Evolutionary conservation across 805 yeast species (phyloP).

Genomic region (Hermanozyma aechmeae): DNA sequence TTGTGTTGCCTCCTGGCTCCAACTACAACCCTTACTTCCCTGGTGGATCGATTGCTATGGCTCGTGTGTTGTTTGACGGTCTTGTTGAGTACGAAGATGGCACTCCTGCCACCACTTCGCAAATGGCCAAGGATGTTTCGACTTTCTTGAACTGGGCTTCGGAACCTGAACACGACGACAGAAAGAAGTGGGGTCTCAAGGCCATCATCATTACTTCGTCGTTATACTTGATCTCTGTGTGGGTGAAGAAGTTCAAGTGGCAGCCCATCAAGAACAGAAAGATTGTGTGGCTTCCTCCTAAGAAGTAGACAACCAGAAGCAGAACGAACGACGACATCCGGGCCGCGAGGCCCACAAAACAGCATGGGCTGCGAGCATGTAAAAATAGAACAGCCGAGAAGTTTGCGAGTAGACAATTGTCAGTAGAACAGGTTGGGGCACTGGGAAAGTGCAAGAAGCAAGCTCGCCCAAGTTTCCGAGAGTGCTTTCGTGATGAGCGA

Average conservation of each 20-base stretch:
- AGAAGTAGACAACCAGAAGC: too few relatives aligned
- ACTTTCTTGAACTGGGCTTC: slow-evolving; percentile 97
- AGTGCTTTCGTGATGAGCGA: too few relatives aligned
- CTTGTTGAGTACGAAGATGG: slow-evolving; percentile 98
- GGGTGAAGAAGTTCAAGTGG: slow-evolving; percentile 99
- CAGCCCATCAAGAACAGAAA: slow-evolving; percentile 90
- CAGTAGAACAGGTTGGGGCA: too few relatives aligned
- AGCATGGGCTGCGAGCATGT: too few relatives aligned
- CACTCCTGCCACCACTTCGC: slow-evolving; percentile 96
- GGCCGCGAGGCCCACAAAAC: too few relatives aligned
- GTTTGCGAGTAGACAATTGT: too few relatives aligned
- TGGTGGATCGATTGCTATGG: slow-evolving; percentile 99
- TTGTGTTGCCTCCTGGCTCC: slow-evolving; percentile 80
- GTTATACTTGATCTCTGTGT: slow-evolving; percentile 71
- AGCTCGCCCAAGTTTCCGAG: too few relatives aligned
- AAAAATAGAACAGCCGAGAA: too few relatives aligned
- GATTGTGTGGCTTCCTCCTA: slow-evolving; percentile 88
- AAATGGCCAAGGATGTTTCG: slow-evolving; percentile 98
- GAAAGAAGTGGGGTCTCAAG: slow-evolving; percentile 94
- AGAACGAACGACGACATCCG: too few relatives aligned
- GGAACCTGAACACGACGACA: slow-evolving; percentile 97
- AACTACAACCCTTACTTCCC: slow-evolving; percentile 99
- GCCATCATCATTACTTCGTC: slow-evolving; percentile 74
- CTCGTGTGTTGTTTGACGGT: slow-evolving; percentile 94
- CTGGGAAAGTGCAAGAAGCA: too few relatives aligned